Percentiles rank a stretch among this genome's conserved stretches.
Evolutionary conservation across 2,329 filamentous ascomycete species (phyloP).

Genomic region (Drechslerella stenobrocha): DNA sequence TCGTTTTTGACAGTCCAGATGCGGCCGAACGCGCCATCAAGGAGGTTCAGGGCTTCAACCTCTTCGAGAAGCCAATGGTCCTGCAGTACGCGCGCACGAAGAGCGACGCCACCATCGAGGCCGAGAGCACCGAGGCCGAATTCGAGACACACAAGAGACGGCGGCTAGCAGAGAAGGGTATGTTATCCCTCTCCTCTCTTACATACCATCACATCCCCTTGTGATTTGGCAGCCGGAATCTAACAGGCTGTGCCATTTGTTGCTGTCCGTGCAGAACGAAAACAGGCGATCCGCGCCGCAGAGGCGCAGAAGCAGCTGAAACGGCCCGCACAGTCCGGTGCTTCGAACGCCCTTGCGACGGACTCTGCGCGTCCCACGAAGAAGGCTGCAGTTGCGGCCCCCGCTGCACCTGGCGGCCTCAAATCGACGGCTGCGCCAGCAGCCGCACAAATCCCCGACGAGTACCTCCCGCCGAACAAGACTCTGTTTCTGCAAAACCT

Average conservation of each 20-base stretch:
- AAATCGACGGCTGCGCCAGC: slow-evolving; percentile 71
- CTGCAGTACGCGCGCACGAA: slow-evolving; percentile 77
- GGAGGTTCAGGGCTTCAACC: slow-evolving; percentile 85
- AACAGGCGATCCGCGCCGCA: slow-evolving; percentile 78
- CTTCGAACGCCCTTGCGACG: slow-evolving; percentile 51
- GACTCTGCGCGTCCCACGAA: slow-evolving; percentile 57
- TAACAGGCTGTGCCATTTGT: no score
- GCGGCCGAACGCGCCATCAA: slow-evolving; percentile 80
- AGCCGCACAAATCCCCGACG: slow-evolving; percentile 82
- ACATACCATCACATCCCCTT: background rate
- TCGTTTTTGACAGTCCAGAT: slow-evolving; percentile 83
- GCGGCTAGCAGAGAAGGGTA: slow-evolving; percentile 87
- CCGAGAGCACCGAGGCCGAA: slow-evolving; percentile 73
- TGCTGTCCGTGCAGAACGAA: no score
- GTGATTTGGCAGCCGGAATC: no score
- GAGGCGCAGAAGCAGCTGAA: slow-evolving; percentile 78
- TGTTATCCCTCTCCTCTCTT: slow-evolving; percentile 45
- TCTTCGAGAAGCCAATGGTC: slow-evolving; percentile 89
- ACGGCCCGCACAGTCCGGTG: slow-evolving; percentile 58
- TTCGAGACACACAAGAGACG: slow-evolving; percentile 84
- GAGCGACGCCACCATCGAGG: slow-evolving; percentile 83
- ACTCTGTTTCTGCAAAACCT: slow-evolving; percentile 92
- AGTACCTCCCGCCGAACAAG: slow-evolving; percentile 96
- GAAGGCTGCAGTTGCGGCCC: slow-evolving; percentile 57
- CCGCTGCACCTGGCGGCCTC: slow-evolving; percentile 69